Percentiles rank a stretch among this genome's conserved stretches.
phyloP scores from a whole-genome alignment of 164 flowering plant species.

The grape (Vitis vinifera) region ASM3070453v1 NC_081812.1:17437501-17438000 shows the following conservation, averaged over 20 bases:
- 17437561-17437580: conserved; percentile 24
- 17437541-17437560: conserved; percentile 86
- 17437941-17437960: too few relatives aligned
- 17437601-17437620: background rate
- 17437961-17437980: too few relatives aligned
- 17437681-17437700: background rate
- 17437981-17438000: too few relatives aligned
- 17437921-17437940: background rate
- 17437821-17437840: conserved; percentile 90
- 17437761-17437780: conserved; percentile 94
- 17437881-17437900: background rate
- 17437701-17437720: conserved; percentile 48
- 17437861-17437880: conserved; percentile 63
- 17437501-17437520: conserved; percentile 84
- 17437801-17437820: conserved; percentile 86
- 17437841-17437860: conserved; percentile 69
- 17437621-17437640: background rate
- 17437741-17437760: conserved; percentile 92
- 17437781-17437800: conserved; percentile 79
- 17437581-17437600: conserved; percentile 6
- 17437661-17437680: background rate
- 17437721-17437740: conserved; percentile 78
- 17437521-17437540: conserved; percentile 79
- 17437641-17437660: background rate
- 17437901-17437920: too few relatives aligned